Base-by-base conservation (phyloP, 129 eudicot species). In the Lactuca sativa region DNA sequence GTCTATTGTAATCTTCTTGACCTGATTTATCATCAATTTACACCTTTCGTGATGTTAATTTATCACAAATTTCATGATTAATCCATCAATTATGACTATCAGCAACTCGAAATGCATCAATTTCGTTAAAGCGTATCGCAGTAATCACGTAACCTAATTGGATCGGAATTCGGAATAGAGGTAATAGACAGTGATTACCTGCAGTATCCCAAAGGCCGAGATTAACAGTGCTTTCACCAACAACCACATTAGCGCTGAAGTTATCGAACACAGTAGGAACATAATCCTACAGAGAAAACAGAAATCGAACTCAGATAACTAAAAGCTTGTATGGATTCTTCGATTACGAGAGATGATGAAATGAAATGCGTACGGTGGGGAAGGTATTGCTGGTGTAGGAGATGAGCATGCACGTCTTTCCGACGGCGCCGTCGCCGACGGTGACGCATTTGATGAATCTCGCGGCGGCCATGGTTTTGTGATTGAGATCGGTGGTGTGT, bases 131-230 rank as follows among this genome's bases (percentile, higher is more conserved):
- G 52, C 52, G 14, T 47, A 12, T 47, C 3, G 52, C 15, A 12
- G 52, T 43, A 47, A 47, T 47, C 5, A 10, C 52, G 52, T 47
- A 47, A 47, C 52, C 52, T 47, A 47, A 47, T 47, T 47, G 13
- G 52, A 62, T 15, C 7, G 40, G 9, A 36, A 40, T 8, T 15
- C 7, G 40, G 9, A 36, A 40, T 4, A 9, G 17, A 52, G 12
- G 4, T 6, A 40, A 69, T 13, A 4, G 25, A 65, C 17, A 14
- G 5, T 48, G 48, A 2, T 51, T 54, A 90, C 97, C 97, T 73
- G 97, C 97, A 76, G 97, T 90, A 62, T 90, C 97, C 97, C 97
- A 90, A 32, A 90, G 91, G 68, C 97, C 97, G 33, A 90, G 85
- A 69, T 90, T 90, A 14, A 90, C 91, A 0, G 95, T 87, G 58